Percentiles rank a stretch among this genome's conserved stretches.
Evolutionary conservation across 2,329 filamentous ascomycete genomes (phyloP).

Genomic region (Neopestalotiopsis rosae): DNA sequence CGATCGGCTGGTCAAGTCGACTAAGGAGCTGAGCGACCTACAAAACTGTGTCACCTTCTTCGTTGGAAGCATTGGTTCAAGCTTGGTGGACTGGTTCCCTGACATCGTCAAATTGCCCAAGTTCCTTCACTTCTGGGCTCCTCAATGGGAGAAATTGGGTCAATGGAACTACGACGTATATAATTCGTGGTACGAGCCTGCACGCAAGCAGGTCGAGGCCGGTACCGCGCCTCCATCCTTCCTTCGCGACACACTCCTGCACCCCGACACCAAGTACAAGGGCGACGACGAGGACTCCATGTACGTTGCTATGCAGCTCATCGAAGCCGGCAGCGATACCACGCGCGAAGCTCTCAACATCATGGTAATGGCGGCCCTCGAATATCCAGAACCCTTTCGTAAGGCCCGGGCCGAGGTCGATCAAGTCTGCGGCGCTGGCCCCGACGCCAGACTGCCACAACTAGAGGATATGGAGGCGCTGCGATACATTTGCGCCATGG

Average conservation of each 20-base stretch:
- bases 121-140: conserved; percentile 26
- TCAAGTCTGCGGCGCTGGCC: conserved; percentile 3
- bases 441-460: background rate
- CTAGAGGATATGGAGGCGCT: conserved; percentile 5
- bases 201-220: conserved; percentile 11
- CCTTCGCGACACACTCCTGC: conserved; percentile 7
- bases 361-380: conserved; percentile 11
- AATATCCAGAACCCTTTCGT: conserved; percentile 2
- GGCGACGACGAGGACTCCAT: conserved; percentile 9
- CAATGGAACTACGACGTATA: conserved; percentile 11
- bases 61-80: conserved; percentile 30
- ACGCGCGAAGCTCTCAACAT: conserved; percentile 12
- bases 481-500: conserved; percentile 7
- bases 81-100: conserved; percentile 24
- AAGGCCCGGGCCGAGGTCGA: conserved; percentile 7
- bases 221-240: conserved; percentile 10
- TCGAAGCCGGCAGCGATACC: conserved; percentile 13
- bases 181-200: conserved; percentile 13
- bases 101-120: conserved; percentile 27
- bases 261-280: conserved; percentile 11
- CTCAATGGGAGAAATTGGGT: conserved; percentile 9
- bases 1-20: conserved; percentile 32
- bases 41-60: conserved; percentile 36
- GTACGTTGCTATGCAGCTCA: conserved; percentile 13
- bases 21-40: conserved; percentile 34